phyloP scores from a whole-genome alignment of 2,329 filamentous ascomycete species.

The Xylaria sp. region DNA sequence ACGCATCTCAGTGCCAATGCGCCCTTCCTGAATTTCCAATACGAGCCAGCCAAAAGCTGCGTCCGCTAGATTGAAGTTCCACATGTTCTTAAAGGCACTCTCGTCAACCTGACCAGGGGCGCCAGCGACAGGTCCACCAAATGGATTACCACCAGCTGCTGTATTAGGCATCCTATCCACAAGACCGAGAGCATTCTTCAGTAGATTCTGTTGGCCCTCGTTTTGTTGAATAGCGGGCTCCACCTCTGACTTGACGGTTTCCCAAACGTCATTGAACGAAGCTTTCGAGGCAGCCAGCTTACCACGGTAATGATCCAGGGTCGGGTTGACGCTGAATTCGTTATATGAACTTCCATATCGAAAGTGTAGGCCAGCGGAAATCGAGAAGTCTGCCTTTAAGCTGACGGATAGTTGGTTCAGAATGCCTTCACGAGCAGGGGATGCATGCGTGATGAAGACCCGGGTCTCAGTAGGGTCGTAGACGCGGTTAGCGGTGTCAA shows the following conservation, averaged over 20 bases:
- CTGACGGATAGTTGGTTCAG: constrained; percentile 97
- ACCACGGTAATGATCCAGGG: constrained; percentile 95
- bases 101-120: constrained; percentile 91
- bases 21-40: constrained; percentile 90
- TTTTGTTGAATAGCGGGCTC: constrained; percentile 94
- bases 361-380: constrained; percentile 97
- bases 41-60: constrained; percentile 97
- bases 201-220: constrained; percentile 87
- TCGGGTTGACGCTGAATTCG: constrained; percentile 98
- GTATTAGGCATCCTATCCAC: constrained; percentile 98
- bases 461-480: constrained; percentile 98
- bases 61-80: constrained; percentile 99
- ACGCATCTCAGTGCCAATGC: constrained; percentile 98
- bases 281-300: constrained; percentile 98
- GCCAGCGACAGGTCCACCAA: constrained; percentile 79
- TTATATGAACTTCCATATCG: constrained; percentile 99
- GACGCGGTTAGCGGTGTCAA: constrained; percentile 96
- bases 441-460: constrained; percentile 95
- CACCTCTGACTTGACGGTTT: constrained; percentile 95
- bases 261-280: constrained; percentile 99
- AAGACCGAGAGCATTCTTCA: constrained; percentile 88
- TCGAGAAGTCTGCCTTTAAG: constrained; percentile 96
- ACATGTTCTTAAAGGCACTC: constrained; percentile 99
- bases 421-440: constrained; percentile 93
- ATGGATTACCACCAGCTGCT: constrained; percentile 94